Base-by-base conservation (phyloP, 345 rosid genomes). In the Angophora floribunda region DNA sequence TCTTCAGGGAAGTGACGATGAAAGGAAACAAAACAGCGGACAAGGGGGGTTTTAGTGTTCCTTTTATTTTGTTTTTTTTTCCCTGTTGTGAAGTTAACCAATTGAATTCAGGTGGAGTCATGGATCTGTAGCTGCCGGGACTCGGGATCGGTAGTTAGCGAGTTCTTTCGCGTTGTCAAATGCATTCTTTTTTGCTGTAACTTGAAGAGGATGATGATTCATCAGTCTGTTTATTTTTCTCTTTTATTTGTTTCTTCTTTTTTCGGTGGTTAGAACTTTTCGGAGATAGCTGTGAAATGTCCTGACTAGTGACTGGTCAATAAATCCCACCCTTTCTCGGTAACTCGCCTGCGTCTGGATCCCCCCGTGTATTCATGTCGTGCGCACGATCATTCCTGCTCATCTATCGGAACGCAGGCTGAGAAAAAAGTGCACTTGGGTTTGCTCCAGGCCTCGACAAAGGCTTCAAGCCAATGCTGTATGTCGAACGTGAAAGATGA, bases 131-230 rank as follows among this genome's bases (percentile, higher is more conserved):
- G 87, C 89, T 51, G 80, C 85, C 45, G 59, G 63, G 88, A 63
- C 59, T 85, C 19, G 15, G 49, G 84, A 45, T 75, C 84, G 49
- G 84, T 75, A 19, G 49, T 75, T 75, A 75, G 49, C 15, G 84
- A 75, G 49, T 75, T 75, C 7, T 75, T 70, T 70, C 32, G 36
- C 47, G 24, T 41, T 12, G 84, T 75, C 49, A 9, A 36, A 32
- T 89, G 90, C 89, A 85, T 88, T 85, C 63, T 93, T 93, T 93
- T 90, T 92, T 92, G 84, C 53, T 91, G 91, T 93, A 89, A 91
- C 91, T 82, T 89, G 86, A 88, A 79, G 80, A 49, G 86, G 86
- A 30, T 80, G 78, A 86, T 87, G 67, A 85, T 44, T 44, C 45
- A 16, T 85, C 50, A 14, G 63, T 85, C 51, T 49, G 36, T 61